A percentile compares a stretch with the other conserved stretches of the same genome.
Evolutionary conservation across 2,329 filamentous ascomycete species (phyloP).

Genomic region (Microdochium trichocladiopsis): DNA sequence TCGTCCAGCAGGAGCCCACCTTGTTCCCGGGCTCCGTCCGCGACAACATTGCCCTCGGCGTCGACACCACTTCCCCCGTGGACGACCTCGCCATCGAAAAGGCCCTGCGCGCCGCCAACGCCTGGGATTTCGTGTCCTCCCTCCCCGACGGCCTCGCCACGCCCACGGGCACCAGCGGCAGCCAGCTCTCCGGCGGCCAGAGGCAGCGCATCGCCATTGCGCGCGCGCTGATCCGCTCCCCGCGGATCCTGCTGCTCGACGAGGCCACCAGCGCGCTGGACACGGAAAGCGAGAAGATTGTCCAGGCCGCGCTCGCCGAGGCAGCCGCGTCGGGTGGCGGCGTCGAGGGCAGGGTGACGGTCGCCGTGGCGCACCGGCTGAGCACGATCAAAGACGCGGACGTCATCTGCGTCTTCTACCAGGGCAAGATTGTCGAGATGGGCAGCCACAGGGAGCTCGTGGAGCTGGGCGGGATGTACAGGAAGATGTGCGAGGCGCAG

Average conservation of each 20-base stretch:
- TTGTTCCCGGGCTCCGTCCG: conserved; percentile 39
- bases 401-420: conserved; percentile 48
- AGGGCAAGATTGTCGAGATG: conserved; percentile 45
- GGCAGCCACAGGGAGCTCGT: conserved; percentile 49
- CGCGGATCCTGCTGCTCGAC: conserved; percentile 33
- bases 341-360: conserved; percentile 33
- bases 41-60: conserved; percentile 28
- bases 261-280: conserved; percentile 30
- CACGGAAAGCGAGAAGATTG: conserved; percentile 29
- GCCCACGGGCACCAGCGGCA: conserved; percentile 37
- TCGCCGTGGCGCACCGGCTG: conserved; percentile 35
- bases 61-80: neutral
- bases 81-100: conserved; percentile 5
- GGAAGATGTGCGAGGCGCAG: conserved; percentile 12
- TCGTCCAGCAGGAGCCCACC: conserved; percentile 52
- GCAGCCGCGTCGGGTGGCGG: conserved; percentile 31
- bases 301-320: conserved; percentile 19
- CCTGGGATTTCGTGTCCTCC: conserved; percentile 37
- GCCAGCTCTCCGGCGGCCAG: conserved; percentile 27
- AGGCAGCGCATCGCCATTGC: conserved; percentile 37
- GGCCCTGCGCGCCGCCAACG: conserved; percentile 8
- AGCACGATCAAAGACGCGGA: conserved; percentile 47
- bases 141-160: conserved; percentile 39
- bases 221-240: conserved; percentile 32
- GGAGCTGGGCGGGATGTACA: conserved; percentile 11